These are phyloP conservation scores for Rhynchosporium secalis DNA, from an alignment of 2,329 filamentous ascomycete genomes.

Conservation along the genomic window DNA sequence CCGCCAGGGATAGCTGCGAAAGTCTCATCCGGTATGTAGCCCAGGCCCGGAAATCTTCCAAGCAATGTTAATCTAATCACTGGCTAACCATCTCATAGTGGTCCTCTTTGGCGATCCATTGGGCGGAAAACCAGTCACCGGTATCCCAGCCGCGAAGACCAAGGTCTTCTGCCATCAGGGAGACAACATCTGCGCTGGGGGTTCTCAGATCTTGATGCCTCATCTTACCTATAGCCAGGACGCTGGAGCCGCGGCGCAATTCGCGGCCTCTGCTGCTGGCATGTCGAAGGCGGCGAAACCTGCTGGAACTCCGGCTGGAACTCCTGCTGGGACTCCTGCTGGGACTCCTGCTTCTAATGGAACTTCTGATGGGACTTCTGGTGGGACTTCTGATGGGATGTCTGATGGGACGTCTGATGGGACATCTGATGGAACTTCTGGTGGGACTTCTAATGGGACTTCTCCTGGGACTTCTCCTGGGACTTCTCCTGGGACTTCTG, in stretches of 20 bases:
- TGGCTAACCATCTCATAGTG: slow-evolving; percentile 16
- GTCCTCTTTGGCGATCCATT: slow-evolving; percentile 37
- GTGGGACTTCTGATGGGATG: no score
- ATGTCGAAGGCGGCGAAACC: not conserved
- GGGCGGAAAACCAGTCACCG: slow-evolving; percentile 28
- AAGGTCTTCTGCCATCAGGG: slow-evolving; percentile 32
- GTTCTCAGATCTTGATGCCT: slow-evolving; percentile 18
- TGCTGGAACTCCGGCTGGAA: no score
- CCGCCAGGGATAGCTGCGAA: slow-evolving; percentile 20
- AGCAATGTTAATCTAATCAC: not conserved
- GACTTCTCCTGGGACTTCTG: no score
- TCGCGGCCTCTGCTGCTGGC: slow-evolving; percentile 10
- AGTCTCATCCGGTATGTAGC: slow-evolving; percentile 28
- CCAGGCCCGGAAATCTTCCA: not conserved
- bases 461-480: no score
- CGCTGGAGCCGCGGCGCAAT: slow-evolving; percentile 17
- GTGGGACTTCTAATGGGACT: no score
- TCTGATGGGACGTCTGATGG: no score
- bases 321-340: no score
- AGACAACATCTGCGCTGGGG: slow-evolving; percentile 32
- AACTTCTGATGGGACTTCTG: no score
- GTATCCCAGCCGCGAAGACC: slow-evolving; percentile 27
- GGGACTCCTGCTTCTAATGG: no score
- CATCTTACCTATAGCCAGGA: slow-evolving; percentile 27
- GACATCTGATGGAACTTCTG: no score